These are phyloP conservation scores for Fusarium nisikadoi DNA, from an alignment of 2,329 filamentous ascomycete genomes.

Conservation along the genomic window DNA sequence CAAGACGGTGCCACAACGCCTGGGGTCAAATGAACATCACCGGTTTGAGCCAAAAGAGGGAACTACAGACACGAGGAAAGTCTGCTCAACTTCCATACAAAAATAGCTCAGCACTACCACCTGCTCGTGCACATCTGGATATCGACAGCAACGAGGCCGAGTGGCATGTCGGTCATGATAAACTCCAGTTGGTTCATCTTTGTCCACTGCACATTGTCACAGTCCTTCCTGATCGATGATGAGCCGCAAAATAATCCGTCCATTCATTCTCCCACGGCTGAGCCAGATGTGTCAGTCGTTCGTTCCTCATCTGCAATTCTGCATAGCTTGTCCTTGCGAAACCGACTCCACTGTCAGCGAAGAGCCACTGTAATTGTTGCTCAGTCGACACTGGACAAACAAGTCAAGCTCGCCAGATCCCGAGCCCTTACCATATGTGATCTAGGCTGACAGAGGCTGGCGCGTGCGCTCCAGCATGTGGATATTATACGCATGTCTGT, in stretches of 20 bases:
- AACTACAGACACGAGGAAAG: constrained; percentile 33
- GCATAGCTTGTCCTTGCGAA: constrained; percentile 30
- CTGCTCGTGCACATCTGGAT: constrained; percentile 26
- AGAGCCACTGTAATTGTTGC: constrained; percentile 41
- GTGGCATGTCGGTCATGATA: constrained; percentile 41
- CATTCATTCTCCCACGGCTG: constrained; percentile 21
- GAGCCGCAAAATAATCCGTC: constrained; percentile 41
- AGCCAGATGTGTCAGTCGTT: constrained; percentile 32
- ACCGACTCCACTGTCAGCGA: constrained; percentile 37
- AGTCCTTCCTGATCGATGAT: constrained; percentile 25
- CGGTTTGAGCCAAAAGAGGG: constrained; percentile 34
- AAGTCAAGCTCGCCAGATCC: constrained; percentile 42
- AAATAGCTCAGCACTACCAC: constrained; percentile 43
- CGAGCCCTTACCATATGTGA: constrained; percentile 41
- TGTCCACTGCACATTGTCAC: constrained; percentile 13
- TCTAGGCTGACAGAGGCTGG: constrained; percentile 41
- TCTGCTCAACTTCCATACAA: constrained; percentile 31
- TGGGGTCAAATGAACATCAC: constrained; percentile 29
- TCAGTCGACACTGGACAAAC: constrained; percentile 38
- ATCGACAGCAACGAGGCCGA: constrained; percentile 39
- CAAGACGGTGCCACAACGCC: constrained; percentile 38
- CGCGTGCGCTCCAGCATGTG: constrained; percentile 43
- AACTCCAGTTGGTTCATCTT: constrained; percentile 39
- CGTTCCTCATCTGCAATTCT: constrained; percentile 14
- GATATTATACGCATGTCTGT: constrained; percentile 36